Conservation (phyloP, 2,329 filamentous ascomycete species). For the Talaromyces sp. region DNA sequence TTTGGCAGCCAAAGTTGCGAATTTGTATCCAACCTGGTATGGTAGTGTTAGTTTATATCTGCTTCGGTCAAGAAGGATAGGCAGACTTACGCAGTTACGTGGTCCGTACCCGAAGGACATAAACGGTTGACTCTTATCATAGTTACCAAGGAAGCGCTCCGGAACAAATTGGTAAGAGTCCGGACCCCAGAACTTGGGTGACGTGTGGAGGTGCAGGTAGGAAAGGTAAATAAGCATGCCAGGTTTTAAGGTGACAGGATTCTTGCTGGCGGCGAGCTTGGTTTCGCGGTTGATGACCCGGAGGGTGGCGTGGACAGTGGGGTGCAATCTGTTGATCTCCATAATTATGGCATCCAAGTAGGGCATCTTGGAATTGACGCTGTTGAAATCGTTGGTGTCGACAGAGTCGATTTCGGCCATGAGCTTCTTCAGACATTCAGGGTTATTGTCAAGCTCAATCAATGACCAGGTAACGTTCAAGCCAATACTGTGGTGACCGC, state of each 20-base stretch:
- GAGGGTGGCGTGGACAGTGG: slow-evolving; percentile 13
- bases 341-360: slow-evolving; percentile 14
- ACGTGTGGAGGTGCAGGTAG: slow-evolving; percentile 11
- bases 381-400: slow-evolving; percentile 10
- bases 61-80: not conserved
- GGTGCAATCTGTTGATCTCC: slow-evolving; percentile 11
- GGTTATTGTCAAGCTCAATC: slow-evolving; percentile 16
- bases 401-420: slow-evolving; percentile 14
- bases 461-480: slow-evolving; percentile 13
- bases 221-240: slow-evolving; percentile 17
- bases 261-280: slow-evolving; percentile 7
- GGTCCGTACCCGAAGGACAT: slow-evolving; percentile 18
- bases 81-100: slow-evolving; percentile 10
- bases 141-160: slow-evolving; percentile 11
- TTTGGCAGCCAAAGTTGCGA: slow-evolving; percentile 9
- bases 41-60: not conserved
- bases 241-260: slow-evolving; percentile 5
- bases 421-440: slow-evolving; percentile 13
- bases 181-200: slow-evolving; percentile 7
- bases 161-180: slow-evolving; percentile 7
- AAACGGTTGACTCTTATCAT: slow-evolving; percentile 12
- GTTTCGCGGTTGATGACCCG: slow-evolving; percentile 15
- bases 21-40: slow-evolving; percentile 15
- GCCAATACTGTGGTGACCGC: slow-evolving; percentile 14
- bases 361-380: slow-evolving; percentile 15